phyloP scores from a whole-genome alignment of 148 eudicot genomes.

The Rhododendron henanense region DNA sequence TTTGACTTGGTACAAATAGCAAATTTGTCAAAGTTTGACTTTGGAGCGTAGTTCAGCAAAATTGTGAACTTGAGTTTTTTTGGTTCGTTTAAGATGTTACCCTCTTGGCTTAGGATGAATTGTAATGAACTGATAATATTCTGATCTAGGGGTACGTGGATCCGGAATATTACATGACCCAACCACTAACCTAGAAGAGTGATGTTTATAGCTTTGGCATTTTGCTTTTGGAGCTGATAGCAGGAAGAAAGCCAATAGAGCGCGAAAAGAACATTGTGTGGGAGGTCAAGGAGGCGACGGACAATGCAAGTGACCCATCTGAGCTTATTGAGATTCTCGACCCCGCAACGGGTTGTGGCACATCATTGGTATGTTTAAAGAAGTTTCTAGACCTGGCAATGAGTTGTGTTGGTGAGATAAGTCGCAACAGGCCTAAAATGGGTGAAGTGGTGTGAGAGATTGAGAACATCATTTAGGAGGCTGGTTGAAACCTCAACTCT shows the following conservation, averaged over 20 bases:
- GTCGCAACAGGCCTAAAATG: not conserved
- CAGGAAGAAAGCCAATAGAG: not conserved
- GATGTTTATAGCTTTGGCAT: not conserved
- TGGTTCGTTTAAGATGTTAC: not conserved
- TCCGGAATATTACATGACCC: conserved; percentile 11
- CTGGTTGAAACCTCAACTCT: conserved; percentile 1
- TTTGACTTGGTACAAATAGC: not conserved
- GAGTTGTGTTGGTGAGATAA: not conserved
- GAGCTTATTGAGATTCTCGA: not conserved
- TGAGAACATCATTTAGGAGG: conserved; percentile 30
- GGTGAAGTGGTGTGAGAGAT: conserved; percentile 42
- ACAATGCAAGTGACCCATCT: not conserved
- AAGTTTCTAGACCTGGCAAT: conserved; percentile 1
- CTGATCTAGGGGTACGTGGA: conserved; percentile 14
- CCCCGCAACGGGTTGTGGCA: not conserved
- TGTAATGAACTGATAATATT: not conserved
- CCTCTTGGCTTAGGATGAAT: not conserved
- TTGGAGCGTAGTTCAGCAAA: not conserved
- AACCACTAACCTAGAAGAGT: conserved; percentile 2
- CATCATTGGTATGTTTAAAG: not conserved
- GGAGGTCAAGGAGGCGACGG: not conserved
- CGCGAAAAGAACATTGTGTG: not conserved
- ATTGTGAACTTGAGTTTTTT: not conserved
- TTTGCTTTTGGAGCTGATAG: not conserved
- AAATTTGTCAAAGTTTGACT: not conserved